Conservation (phyloP, 495 filamentous ascomycete genomes). For the Annulohypoxylon maeteangense region DNA sequence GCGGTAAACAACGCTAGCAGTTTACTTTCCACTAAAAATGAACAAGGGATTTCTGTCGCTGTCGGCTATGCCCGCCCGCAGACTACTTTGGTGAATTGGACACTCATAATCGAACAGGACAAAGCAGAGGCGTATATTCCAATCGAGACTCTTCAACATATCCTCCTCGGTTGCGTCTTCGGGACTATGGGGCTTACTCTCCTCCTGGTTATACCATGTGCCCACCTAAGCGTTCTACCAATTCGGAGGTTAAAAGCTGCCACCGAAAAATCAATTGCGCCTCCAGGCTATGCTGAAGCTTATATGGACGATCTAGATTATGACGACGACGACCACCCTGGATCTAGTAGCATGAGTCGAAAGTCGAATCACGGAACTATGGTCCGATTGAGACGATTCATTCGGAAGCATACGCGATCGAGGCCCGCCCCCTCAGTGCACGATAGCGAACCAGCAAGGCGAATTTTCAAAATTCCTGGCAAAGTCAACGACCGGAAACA, state of each 20-base stretch:
- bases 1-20: slow-evolving; percentile 70
- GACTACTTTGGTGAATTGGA: slow-evolving; percentile 77
- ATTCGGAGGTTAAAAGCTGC: slow-evolving; percentile 81
- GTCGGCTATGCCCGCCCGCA: slow-evolving; percentile 76
- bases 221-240: slow-evolving; percentile 81
- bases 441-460: slow-evolving; percentile 59
- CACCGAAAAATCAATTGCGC: slow-evolving; percentile 78
- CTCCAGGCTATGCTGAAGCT: slow-evolving; percentile 66
- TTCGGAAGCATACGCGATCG: slow-evolving; percentile 44
- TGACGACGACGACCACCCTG: slow-evolving; percentile 52
- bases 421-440: slow-evolving; percentile 49
- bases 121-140: slow-evolving; percentile 78
- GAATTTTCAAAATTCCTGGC: slow-evolving; percentile 81
- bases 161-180: slow-evolving; percentile 86
- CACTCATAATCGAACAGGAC: slow-evolving; percentile 80
- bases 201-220: slow-evolving; percentile 75
- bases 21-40: slow-evolving; percentile 73
- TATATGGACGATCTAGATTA: slow-evolving; percentile 54
- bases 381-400: slow-evolving; percentile 49
- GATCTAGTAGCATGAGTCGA: slow-evolving; percentile 50
- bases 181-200: slow-evolving; percentile 77
- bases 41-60: slow-evolving; percentile 70
- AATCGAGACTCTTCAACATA: slow-evolving; percentile 74
- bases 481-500: slow-evolving; percentile 81
- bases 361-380: slow-evolving; percentile 54